Conservation (phyloP, 257 asterid genomes). For the Scutellaria galericulata region DNA sequence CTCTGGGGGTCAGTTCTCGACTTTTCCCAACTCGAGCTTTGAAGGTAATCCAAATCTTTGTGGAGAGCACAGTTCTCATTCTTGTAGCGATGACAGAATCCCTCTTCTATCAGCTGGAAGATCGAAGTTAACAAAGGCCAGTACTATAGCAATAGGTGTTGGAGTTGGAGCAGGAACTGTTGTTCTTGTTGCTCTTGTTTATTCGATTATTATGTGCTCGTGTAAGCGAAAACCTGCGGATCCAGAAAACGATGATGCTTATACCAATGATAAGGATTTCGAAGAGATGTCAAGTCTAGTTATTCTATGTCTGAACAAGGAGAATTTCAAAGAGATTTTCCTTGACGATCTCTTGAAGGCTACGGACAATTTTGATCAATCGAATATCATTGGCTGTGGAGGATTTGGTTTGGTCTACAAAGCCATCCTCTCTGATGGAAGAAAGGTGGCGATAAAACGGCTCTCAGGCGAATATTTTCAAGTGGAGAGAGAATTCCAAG, state of each 20-base stretch:
- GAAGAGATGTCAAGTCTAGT: conserved; percentile 61
- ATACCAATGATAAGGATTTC: conserved; percentile 42
- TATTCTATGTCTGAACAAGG: conserved; percentile 62
- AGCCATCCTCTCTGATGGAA: conserved; percentile 69
- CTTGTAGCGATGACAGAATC: conserved; percentile 40
- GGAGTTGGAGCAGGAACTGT: conserved; percentile 64
- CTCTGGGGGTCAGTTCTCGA: conserved; percentile 57
- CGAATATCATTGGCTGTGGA: conserved; percentile 86
- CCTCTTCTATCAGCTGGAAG: conserved; percentile 33
- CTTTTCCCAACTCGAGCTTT: conserved; percentile 67
- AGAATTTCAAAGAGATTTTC: conserved; percentile 43
- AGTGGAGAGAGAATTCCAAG: conserved; percentile 78
- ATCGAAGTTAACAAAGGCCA: conserved; percentile 40
- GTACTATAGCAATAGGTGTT: conserved; percentile 53
- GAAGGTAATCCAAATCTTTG: conserved; percentile 71
- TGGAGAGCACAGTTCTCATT: conserved; percentile 50
- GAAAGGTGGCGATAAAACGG: conserved; percentile 76
- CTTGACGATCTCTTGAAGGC: conserved; percentile 71
- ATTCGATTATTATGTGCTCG: conserved; percentile 45
- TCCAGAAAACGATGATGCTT: conserved; percentile 42
- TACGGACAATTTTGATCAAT: conserved; percentile 67
- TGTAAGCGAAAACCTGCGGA: conserved; percentile 44
- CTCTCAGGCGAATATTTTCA: conserved; percentile 74
- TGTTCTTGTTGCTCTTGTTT: conserved; percentile 47
- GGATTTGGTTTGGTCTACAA: conserved; percentile 84